Evolutionary conservation across 345 rosid species (phyloP).

Genomic region (Populus euphratica): DNA sequence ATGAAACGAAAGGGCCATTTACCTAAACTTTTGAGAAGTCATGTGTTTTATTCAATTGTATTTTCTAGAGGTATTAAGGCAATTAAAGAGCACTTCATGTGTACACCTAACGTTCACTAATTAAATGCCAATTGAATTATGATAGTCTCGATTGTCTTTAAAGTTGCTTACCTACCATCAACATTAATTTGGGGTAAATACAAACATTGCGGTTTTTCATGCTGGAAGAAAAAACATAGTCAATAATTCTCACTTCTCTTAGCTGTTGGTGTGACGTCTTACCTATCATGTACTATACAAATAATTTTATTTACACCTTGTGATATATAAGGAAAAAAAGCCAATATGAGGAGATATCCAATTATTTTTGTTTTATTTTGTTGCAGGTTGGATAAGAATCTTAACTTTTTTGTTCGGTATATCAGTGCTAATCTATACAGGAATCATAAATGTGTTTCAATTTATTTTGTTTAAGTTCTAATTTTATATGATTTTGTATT

Average conservation of each 20-base stretch:
- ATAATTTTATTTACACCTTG: neutral
- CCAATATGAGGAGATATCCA: no score
- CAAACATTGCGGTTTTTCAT: neutral
- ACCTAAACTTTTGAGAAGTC: conserved; percentile 20
- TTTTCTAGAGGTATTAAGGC: neutral
- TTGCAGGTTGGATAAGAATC: no score
- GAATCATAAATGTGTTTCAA: no score
- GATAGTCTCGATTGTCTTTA: neutral
- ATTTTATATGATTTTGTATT: no score
- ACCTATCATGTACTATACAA: neutral
- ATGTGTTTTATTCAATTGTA: conserved; percentile 2
- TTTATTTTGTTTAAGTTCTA: no score
- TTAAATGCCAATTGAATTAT: conserved; percentile 16
- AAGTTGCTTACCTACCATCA: conserved; percentile 26
- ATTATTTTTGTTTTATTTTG: no score
- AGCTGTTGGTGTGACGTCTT: conserved; percentile 10
- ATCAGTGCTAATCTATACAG: no score
- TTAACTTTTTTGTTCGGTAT: no score
- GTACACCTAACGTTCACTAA: conserved; percentile 19
- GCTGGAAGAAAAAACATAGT: neutral
- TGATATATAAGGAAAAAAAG: no score
- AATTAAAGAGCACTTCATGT: conserved; percentile 20
- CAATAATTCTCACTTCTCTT: neutral
- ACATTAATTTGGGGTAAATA: neutral
- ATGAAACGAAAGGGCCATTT: conserved; percentile 19